Conservation (phyloP, 371 early-diverging fungal species). For the Apophysomyces trapeziformis region DNA sequence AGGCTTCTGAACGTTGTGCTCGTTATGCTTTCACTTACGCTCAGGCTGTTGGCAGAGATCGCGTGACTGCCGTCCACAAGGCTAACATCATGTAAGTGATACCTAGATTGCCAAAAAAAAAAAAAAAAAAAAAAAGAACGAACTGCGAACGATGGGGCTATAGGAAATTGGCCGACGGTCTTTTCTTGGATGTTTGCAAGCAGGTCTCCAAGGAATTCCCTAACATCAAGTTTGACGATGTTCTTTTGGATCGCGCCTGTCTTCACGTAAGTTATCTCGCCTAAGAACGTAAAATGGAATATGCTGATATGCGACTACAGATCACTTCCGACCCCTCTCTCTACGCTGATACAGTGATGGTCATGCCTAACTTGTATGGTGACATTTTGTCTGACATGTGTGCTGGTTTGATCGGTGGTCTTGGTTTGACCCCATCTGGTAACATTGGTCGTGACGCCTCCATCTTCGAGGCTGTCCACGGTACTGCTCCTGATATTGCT, state of each 20-base stretch:
- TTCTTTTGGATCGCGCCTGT: slow-evolving; percentile 94
- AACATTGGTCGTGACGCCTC: slow-evolving; percentile 97
- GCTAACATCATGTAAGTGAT: slow-evolving; percentile 58
- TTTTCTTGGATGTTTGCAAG: slow-evolving; percentile 93
- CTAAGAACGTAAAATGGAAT: not conserved
- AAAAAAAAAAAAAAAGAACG: not conserved
- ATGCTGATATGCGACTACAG: slow-evolving; percentile 39
- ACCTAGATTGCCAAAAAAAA: not conserved
- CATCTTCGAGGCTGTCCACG: slow-evolving; percentile 98
- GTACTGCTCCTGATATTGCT: slow-evolving; percentile 98
- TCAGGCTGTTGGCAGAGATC: slow-evolving; percentile 83
- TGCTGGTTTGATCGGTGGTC: slow-evolving; percentile 98
- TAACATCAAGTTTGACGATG: slow-evolving; percentile 89
- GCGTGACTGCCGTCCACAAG: slow-evolving; percentile 97
- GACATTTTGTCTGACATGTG: slow-evolving; percentile 98
- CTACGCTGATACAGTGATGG: slow-evolving; percentile 95
- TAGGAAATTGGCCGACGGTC: slow-evolving; percentile 94
- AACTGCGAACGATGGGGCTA: not conserved
- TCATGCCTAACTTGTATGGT: slow-evolving; percentile 99
- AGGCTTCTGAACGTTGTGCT: slow-evolving; percentile 92
- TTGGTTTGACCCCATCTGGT: slow-evolving; percentile 97
- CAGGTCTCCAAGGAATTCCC: slow-evolving; percentile 94
- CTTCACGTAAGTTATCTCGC: slow-evolving; percentile 58
- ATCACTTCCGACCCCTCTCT: slow-evolving; percentile 94
- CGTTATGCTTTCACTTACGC: slow-evolving; percentile 97